Evolutionary conservation across 2,329 filamentous ascomycete genomes (phyloP).

Genomic region (Aspergillus thermomutatus): DNA sequence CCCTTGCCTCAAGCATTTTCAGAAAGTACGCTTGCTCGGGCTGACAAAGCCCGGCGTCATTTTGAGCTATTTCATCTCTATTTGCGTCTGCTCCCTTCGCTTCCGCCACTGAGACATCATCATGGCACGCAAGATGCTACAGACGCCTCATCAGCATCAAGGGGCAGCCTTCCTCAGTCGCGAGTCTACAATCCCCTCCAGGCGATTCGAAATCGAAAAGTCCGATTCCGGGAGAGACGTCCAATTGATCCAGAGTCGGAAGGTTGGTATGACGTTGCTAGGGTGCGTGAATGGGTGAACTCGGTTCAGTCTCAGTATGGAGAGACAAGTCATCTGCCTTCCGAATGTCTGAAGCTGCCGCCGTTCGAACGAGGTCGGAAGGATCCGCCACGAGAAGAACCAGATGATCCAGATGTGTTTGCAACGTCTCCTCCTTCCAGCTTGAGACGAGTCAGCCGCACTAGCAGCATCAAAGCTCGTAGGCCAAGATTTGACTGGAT

Average conservation of each 20-base stretch:
- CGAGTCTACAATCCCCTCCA: slow-evolving; percentile 88
- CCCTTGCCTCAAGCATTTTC: slow-evolving; percentile 58
- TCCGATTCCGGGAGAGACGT: slow-evolving; percentile 73
- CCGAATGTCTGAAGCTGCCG: slow-evolving; percentile 45
- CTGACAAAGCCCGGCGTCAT: slow-evolving; percentile 78
- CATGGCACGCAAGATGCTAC: slow-evolving; percentile 10
- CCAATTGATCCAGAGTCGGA: slow-evolving; percentile 70
- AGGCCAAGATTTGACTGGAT: slow-evolving; percentile 82
- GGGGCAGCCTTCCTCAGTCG: slow-evolving; percentile 49
- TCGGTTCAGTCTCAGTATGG: slow-evolving; percentile 54
- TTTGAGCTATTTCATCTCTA: slow-evolving; percentile 86
- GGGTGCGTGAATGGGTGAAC: slow-evolving; percentile 75
- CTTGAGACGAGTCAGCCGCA: slow-evolving; percentile 41
- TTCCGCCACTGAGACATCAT: slow-evolving; percentile 62
- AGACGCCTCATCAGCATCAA: slow-evolving; percentile 18
- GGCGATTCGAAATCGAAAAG: slow-evolving; percentile 84
- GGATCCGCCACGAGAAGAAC: slow-evolving; percentile 13
- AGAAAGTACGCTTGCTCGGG: slow-evolving; percentile 73
- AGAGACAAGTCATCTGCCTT: slow-evolving; percentile 43
- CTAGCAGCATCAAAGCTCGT: slow-evolving; percentile 56
- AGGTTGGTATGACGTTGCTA: slow-evolving; percentile 71
- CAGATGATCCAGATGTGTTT: slow-evolving; percentile 23
- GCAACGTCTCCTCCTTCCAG: slow-evolving; percentile 37
- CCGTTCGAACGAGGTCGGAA: slow-evolving; percentile 30
- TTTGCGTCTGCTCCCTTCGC: slow-evolving; percentile 69